These are phyloP conservation scores for Colletotrichum lini DNA, from an alignment of 2,329 filamentous ascomycete species.

Conservation along the genomic window DNA sequence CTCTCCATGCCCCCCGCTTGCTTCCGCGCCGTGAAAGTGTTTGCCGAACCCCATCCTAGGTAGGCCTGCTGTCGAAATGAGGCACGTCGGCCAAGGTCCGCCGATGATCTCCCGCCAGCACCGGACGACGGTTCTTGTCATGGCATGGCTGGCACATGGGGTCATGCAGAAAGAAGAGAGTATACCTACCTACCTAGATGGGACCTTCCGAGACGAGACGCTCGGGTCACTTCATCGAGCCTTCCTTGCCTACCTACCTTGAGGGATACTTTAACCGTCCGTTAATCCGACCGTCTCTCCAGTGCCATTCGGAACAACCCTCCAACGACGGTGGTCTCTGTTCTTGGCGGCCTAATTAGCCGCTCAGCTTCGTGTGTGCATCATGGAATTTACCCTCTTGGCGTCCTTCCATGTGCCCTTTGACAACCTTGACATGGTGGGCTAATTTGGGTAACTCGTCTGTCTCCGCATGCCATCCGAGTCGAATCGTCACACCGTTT, in stretches of 20 bases:
- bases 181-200: background rate
- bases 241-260: too few species aligned
- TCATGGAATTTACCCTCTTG: constrained; percentile 43
- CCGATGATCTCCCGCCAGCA: constrained; percentile 35
- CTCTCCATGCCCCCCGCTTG: constrained; percentile 1
- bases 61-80: constrained; percentile 17
- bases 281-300: constrained; percentile 25
- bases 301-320: background rate
- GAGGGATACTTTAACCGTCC: background rate
- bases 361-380: constrained; percentile 27
- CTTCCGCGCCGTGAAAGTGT: constrained; percentile 22
- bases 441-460: constrained; percentile 47
- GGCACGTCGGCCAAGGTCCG: constrained; percentile 37
- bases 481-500: constrained; percentile 27
- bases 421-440: constrained; percentile 36
- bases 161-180: too few species aligned
- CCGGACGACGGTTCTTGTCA: constrained; percentile 8
- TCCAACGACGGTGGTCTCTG: constrained; percentile 16
- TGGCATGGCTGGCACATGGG: background rate
- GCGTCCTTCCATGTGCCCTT: constrained; percentile 33
- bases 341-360: constrained; percentile 41
- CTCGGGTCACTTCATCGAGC: constrained; percentile 17
- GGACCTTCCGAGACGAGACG: constrained; percentile 28
- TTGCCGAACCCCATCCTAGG: constrained; percentile 1
- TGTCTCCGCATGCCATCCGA: constrained; percentile 16